A percentile compares a stretch with the other conserved stretches of the same genome.
Evolutionary conservation across 257 asterid species (phyloP).

Genomic region (Marsdenia floribunda): DNA sequence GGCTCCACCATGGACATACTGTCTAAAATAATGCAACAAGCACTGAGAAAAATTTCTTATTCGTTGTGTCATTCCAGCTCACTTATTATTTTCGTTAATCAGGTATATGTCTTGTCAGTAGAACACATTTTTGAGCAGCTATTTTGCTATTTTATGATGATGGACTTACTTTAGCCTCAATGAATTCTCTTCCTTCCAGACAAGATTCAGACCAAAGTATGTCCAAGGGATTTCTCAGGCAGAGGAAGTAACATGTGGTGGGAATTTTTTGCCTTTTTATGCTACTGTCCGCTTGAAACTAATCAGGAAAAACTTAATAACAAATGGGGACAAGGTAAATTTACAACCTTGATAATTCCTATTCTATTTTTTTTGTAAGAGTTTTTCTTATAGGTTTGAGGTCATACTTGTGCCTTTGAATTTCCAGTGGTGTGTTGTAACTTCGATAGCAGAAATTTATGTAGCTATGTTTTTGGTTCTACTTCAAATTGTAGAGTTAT

Average conservation of each 20-base stretch:
- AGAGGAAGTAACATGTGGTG: constrained; percentile 90
- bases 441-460: background rate
- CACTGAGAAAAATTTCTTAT: constrained; percentile 77
- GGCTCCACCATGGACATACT: constrained; percentile 52
- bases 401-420: background rate
- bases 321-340: constrained; percentile 55
- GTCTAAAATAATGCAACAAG: constrained; percentile 74
- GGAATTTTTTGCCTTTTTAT: constrained; percentile 89
- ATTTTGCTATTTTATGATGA: background rate
- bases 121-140: background rate
- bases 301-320: constrained; percentile 67
- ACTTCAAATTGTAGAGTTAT: background rate
- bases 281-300: constrained; percentile 86
- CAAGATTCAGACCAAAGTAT: constrained; percentile 46
- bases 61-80: constrained; percentile 78
- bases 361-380: background rate
- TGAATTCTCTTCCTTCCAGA: constrained; percentile 32
- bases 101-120: constrained; percentile 43
- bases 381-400: background rate
- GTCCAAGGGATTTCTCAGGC: constrained; percentile 47
- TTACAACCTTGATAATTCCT: background rate
- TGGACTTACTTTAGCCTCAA: background rate
- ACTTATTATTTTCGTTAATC: constrained; percentile 82
- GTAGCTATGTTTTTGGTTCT: too few relatives aligned
- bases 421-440: background rate